phyloP scores from a whole-genome alignment of 768 basidiomycete species.

The Tricholoma sp. region DNA sequence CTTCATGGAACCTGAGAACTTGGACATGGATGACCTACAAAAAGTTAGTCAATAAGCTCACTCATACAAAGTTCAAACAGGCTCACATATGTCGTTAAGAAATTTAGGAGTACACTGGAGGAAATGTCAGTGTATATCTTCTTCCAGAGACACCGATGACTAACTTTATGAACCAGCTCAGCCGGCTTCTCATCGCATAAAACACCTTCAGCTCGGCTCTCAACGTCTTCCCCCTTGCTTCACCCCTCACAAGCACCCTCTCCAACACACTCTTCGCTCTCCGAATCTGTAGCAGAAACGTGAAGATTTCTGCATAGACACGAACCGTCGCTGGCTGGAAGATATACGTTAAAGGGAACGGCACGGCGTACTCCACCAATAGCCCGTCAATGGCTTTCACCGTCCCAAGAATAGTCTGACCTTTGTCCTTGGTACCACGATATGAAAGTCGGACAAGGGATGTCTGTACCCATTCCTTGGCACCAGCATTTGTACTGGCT shows the following conservation, averaged over 20 bases:
- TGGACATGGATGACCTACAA: constrained; percentile 64
- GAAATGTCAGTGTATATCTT: background rate
- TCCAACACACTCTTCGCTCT: constrained; percentile 71
- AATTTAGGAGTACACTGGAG: constrained; percentile 39
- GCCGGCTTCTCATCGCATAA: constrained; percentile 68
- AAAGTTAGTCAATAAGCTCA: background rate
- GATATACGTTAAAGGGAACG: constrained; percentile 78
- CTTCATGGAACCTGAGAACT: constrained; percentile 53
- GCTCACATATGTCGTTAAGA: constrained; percentile 68
- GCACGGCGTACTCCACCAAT: constrained; percentile 71
- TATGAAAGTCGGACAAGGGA: constrained; percentile 72
- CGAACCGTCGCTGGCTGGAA: constrained; percentile 55
- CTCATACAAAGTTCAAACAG: background rate
- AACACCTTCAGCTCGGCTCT: constrained; percentile 59
- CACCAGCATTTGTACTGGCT: constrained; percentile 33
- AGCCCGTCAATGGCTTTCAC: constrained; percentile 65
- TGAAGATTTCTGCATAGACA: constrained; percentile 62
- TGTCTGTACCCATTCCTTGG: constrained; percentile 55
- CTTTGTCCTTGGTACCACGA: constrained; percentile 45
- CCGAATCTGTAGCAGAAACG: constrained; percentile 68
- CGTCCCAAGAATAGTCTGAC: constrained; percentile 42
- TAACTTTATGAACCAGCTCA: constrained; percentile 86
- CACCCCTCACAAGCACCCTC: constrained; percentile 60
- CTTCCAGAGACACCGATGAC: constrained; percentile 20
- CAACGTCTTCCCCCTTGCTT: constrained; percentile 25